A percentile compares a stretch with the other conserved stretches of the same genome.
Evolutionary conservation across 306 rosid species (phyloP).

Genomic region (Geum urbanum): DNA sequence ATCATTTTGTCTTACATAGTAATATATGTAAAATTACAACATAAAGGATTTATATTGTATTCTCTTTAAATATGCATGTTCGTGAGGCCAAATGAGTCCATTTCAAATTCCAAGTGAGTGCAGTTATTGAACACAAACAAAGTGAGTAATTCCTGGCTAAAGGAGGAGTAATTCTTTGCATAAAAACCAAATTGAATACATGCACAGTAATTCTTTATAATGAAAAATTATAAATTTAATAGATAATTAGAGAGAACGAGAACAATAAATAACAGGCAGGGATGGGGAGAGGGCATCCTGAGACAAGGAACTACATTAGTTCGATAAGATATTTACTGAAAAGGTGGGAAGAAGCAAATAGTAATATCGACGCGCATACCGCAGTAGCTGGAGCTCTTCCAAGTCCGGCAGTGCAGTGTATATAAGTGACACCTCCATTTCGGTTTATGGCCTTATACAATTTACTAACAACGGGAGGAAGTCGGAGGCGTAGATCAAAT

Average conservation of each 20-base stretch:
- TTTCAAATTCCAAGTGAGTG: background rate
- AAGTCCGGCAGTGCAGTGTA: conserved; percentile 98
- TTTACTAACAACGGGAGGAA: conserved; percentile 79
- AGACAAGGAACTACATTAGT: background rate
- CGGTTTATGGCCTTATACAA: conserved; percentile 63
- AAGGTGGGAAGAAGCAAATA: background rate
- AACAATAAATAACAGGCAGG: conserved; percentile 1
- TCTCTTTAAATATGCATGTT: too few relatives aligned
- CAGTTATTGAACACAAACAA: background rate
- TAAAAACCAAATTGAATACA: background rate
- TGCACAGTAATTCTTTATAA: background rate
- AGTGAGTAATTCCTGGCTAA: background rate
- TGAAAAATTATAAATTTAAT: background rate
- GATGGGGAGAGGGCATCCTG: background rate
- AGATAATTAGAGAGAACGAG: background rate
- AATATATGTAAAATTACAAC: too few relatives aligned
- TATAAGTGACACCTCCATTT: conserved; percentile 83
- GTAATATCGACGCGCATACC: conserved; percentile 37
- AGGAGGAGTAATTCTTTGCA: background rate
- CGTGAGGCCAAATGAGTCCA: background rate
- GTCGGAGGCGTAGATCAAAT: conserved; percentile 67
- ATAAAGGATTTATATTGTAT: too few relatives aligned
- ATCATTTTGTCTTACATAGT: too few relatives aligned
- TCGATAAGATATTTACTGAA: background rate
- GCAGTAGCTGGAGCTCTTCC: conserved; percentile 97